Evolutionary conservation across 768 basidiomycete genomes (phyloP).

Genomic region (Rubroboletus satanas): DNA sequence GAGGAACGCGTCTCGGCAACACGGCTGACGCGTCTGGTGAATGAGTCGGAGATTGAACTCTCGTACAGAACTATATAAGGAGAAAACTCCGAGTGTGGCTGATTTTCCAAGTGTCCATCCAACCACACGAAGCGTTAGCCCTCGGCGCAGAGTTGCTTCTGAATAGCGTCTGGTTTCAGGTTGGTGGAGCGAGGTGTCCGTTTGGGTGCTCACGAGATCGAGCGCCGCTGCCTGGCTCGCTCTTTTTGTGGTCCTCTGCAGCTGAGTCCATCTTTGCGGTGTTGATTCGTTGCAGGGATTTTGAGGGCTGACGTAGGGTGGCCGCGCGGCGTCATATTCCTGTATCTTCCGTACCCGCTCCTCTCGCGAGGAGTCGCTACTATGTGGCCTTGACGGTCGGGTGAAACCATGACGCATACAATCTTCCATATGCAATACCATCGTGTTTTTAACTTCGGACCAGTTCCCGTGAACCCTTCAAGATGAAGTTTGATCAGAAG

Average conservation of each 20-base stretch:
- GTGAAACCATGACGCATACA: conserved; percentile 82
- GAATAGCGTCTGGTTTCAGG: conserved; percentile 63
- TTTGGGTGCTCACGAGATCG: conserved; percentile 49
- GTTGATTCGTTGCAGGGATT: conserved; percentile 48
- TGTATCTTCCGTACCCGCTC: conserved; percentile 65
- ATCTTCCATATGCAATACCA: background rate
- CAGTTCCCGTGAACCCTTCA: background rate
- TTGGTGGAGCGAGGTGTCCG: conserved; percentile 74
- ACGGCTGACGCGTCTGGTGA: conserved; percentile 12
- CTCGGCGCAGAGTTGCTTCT: conserved; percentile 40
- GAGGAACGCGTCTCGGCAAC: conserved; percentile 11
- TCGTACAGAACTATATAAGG: conserved; percentile 26
- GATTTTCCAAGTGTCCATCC: conserved; percentile 56
- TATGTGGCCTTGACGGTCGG: conserved; percentile 77
- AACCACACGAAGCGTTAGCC: conserved; percentile 65
- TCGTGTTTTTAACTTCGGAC: background rate
- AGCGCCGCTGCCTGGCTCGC: conserved; percentile 37
- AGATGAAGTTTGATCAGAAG: background rate
- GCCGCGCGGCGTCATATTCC: conserved; percentile 73
- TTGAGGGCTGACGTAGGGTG: conserved; percentile 42
- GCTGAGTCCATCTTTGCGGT: conserved; percentile 49
- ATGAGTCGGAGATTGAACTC: conserved; percentile 24
- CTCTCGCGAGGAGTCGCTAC: conserved; percentile 28
- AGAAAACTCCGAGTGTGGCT: conserved; percentile 21
- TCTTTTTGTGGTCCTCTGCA: conserved; percentile 29